A percentile compares a stretch with the other conserved stretches of the same genome.
These are phyloP conservation scores for Amanita molliuscula DNA, from an alignment of 768 basidiomycete species.

Conservation along the genomic window DNA sequence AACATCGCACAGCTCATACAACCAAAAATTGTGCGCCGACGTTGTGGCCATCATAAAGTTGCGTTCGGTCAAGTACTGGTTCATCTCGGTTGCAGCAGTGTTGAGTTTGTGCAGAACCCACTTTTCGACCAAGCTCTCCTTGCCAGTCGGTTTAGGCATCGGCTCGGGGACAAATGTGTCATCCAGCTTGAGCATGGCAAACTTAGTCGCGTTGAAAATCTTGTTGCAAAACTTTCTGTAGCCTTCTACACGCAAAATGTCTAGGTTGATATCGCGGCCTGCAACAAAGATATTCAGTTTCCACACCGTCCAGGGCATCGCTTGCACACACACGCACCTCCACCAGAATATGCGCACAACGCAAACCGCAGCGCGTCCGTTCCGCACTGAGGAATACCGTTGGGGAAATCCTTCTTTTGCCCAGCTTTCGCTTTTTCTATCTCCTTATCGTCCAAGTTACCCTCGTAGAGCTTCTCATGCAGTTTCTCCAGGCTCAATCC, in stretches of 20 bases:
- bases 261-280: constrained; percentile 97
- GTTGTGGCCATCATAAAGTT: constrained; percentile 93
- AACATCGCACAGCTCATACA: constrained; percentile 98
- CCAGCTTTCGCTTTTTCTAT: constrained; percentile 84
- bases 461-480: constrained; percentile 78
- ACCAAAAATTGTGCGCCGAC: constrained; percentile 86
- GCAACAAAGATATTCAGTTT: not conserved
- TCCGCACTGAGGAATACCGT: constrained; percentile 97
- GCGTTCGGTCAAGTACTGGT: constrained; percentile 61
- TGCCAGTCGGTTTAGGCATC: constrained; percentile 67
- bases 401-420: constrained; percentile 99
- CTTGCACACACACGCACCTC: constrained; percentile 37
- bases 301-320: not conserved
- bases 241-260: constrained; percentile 92
- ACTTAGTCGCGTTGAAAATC: constrained; percentile 98
- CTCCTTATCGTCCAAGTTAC: constrained; percentile 91
- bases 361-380: constrained; percentile 95
- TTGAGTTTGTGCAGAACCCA: constrained; percentile 97
- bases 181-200: constrained; percentile 97
- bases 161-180: constrained; percentile 69
- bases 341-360: constrained; percentile 86
- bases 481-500: constrained; percentile 72
- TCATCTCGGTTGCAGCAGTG: constrained; percentile 65
- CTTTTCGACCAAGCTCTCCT: constrained; percentile 84
- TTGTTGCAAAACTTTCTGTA: constrained; percentile 99